These are phyloP conservation scores for Ophiocordyceps unilateralis DNA, from an alignment of 2,329 filamentous ascomycete species.

Conservation along the genomic window DNA sequence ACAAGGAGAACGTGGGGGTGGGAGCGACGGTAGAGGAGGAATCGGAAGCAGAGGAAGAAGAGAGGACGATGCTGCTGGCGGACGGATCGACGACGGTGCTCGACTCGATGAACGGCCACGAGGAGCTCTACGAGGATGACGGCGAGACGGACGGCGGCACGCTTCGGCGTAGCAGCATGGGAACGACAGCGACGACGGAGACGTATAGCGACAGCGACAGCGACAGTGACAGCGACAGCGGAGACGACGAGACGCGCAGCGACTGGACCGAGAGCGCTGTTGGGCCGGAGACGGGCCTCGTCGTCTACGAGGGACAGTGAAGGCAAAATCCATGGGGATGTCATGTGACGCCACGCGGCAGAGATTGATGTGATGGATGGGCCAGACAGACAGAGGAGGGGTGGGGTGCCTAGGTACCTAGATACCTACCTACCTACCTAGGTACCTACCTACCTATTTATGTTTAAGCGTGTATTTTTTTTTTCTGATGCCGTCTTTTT, in stretches of 20 bases:
- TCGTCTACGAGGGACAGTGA: constrained; percentile 14
- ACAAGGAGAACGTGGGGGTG: constrained; percentile 46
- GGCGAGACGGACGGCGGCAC: constrained; percentile 33
- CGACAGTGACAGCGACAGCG: constrained; percentile 23
- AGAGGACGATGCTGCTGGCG: background rate
- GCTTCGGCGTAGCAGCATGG: constrained; percentile 28
- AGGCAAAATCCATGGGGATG: background rate
- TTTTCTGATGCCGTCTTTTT: too few relatives aligned
- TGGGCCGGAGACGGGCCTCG: constrained; percentile 11
- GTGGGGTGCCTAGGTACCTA: background rate
- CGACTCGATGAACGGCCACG: constrained; percentile 6
- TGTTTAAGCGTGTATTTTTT: too few relatives aligned
- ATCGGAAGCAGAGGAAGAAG: background rate
- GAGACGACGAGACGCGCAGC: background rate
- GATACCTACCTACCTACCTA: background rate
- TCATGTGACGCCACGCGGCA: too few relatives aligned
- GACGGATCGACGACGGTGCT: constrained; percentile 2
- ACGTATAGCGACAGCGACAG: constrained; percentile 24
- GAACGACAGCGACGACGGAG: constrained; percentile 25
- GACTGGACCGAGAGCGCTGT: constrained; percentile 4
- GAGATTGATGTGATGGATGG: too few relatives aligned
- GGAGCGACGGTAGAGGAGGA: constrained; percentile 40
- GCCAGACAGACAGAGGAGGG: too few relatives aligned
- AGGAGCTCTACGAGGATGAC: constrained; percentile 8
- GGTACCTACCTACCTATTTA: too few relatives aligned